Evolutionary conservation across 306 rosid genomes (phyloP).

Genomic region (Acmispon strigosus): DNA sequence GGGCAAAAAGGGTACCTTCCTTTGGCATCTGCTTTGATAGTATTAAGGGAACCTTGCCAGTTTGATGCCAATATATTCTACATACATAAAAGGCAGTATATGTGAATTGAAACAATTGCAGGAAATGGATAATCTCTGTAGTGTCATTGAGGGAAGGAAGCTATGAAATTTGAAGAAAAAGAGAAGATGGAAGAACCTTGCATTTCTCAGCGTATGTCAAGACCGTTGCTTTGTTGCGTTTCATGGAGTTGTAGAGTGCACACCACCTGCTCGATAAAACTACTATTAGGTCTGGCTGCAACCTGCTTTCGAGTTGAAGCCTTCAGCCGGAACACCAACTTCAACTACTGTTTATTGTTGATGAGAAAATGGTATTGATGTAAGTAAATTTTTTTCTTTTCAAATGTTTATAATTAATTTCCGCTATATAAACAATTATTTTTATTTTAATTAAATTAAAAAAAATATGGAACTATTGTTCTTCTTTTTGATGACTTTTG

Average conservation of each 20-base stretch:
- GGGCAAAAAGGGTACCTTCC: constrained; percentile 59
- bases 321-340: too few species aligned
- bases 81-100: constrained; percentile 21
- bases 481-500: too few species aligned
- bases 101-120: not conserved
- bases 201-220: constrained; percentile 71
- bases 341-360: not conserved
- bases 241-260: constrained; percentile 39
- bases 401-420: too few species aligned
- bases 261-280: constrained; percentile 41
- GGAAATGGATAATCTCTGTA: not conserved
- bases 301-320: not conserved
- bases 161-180: not conserved
- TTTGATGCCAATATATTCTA: constrained; percentile 77
- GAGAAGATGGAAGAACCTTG: constrained; percentile 43
- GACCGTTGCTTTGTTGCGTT: constrained; percentile 42
- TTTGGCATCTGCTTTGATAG: constrained; percentile 77
- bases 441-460: too few species aligned
- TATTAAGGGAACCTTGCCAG: constrained; percentile 79
- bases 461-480: too few species aligned
- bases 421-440: too few species aligned
- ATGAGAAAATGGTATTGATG: too few species aligned
- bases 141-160: not conserved
- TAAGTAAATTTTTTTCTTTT: too few species aligned
- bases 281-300: not conserved